Conservation (phyloP, 495 filamentous ascomycete genomes). For the Hyaloscypha hepaticicola region DNA sequence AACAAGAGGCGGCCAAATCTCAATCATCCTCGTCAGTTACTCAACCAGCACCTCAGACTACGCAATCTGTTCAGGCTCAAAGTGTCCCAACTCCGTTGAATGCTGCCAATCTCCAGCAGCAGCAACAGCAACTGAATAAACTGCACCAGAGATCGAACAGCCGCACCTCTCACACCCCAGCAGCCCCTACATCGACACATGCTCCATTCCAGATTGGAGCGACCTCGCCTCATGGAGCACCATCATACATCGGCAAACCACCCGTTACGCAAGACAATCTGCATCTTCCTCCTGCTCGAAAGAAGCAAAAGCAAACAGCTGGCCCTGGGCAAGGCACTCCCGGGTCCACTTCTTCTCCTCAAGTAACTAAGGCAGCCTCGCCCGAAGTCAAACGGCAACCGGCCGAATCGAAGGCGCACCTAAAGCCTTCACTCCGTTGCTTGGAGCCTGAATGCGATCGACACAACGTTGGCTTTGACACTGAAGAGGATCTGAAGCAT, state of each 20-base stretch:
- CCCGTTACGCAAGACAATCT: constrained; percentile 50
- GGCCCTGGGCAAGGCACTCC: constrained; percentile 20
- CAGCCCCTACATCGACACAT: constrained; percentile 64
- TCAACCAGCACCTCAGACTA: neutral
- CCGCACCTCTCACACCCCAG: constrained; percentile 47
- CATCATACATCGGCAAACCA: constrained; percentile 49
- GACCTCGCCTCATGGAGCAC: constrained; percentile 67
- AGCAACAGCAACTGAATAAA: constrained; percentile 52
- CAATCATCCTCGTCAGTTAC: constrained; percentile 8
- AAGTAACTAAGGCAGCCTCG: constrained; percentile 41
- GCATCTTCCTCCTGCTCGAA: constrained; percentile 53
- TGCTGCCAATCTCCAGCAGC: constrained; percentile 67
- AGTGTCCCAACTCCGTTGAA: constrained; percentile 48
- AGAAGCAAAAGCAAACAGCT: constrained; percentile 47
- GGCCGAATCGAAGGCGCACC: constrained; percentile 36
- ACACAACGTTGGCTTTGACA: constrained; percentile 48
- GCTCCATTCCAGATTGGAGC: constrained; percentile 65
- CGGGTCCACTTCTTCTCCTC: constrained; percentile 45
- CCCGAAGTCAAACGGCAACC: constrained; percentile 48
- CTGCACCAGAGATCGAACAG: constrained; percentile 44
- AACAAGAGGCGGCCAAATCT: constrained; percentile 16
- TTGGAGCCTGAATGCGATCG: constrained; percentile 31
- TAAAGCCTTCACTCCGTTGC: constrained; percentile 32
- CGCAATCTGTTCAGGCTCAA: constrained; percentile 23
- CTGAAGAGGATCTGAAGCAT: constrained; percentile 47